Percentiles rank a stretch among this genome's conserved stretches.
Evolutionary conservation across 2,329 filamentous ascomycete genomes (phyloP).

Genomic region (Paradendryphiella salina): DNA sequence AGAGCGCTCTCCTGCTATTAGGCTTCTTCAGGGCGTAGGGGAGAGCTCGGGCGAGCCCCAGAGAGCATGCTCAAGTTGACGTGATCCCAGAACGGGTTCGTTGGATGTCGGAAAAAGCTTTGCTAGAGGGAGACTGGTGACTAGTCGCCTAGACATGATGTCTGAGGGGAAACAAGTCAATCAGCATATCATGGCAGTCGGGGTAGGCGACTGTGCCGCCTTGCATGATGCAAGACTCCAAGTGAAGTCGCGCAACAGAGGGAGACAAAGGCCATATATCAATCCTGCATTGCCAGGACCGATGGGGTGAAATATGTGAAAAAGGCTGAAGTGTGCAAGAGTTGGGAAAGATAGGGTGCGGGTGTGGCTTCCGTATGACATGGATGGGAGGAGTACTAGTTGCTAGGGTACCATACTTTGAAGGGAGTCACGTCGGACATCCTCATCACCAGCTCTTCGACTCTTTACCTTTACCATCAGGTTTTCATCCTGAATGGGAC

Average conservation of each 20-base stretch:
- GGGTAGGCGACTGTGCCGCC: constrained; percentile 3
- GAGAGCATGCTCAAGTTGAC: neutral
- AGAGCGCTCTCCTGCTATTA: neutral
- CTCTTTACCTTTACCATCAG: constrained; percentile 8
- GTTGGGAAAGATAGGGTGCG: constrained; percentile 9
- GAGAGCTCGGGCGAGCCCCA: neutral
- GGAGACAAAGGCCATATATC: neutral
- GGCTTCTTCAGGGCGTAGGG: neutral
- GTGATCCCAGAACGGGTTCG: neutral
- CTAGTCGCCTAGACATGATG: neutral
- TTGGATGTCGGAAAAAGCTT: neutral
- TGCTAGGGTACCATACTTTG: constrained; percentile 30
- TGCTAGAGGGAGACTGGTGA: neutral
- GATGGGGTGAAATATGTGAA: neutral
- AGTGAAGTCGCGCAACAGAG: neutral
- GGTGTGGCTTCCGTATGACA: constrained; percentile 19
- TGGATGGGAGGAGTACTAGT: constrained; percentile 26
- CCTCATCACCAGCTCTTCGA: constrained; percentile 7
- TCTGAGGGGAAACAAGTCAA: neutral
- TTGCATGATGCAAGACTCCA: neutral
- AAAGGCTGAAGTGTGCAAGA: constrained; percentile 5
- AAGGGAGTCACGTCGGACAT: constrained; percentile 15
- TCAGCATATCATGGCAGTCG: neutral
- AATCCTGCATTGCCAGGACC: neutral
- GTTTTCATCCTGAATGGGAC: constrained; percentile 1